Percentiles rank a stretch among this genome's conserved stretches.
Conservation (phyloP, 345 rosid genomes). For the Xanthoceras sorbifolium region DNA sequence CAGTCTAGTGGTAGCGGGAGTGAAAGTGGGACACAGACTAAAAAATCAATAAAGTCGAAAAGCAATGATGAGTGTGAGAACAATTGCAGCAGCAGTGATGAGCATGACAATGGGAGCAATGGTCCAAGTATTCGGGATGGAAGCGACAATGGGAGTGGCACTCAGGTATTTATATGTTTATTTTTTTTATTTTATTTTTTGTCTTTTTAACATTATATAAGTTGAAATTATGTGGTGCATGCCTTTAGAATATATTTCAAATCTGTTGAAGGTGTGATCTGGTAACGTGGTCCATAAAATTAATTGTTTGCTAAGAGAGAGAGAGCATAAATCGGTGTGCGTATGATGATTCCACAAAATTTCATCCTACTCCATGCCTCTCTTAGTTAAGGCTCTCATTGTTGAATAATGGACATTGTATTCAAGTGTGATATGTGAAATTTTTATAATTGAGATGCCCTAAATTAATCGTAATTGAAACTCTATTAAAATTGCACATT, state of each 20-base stretch:
- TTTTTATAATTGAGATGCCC: background rate
- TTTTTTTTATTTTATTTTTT: background rate
- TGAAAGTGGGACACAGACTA: slow-evolving; percentile 66
- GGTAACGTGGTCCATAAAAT: background rate
- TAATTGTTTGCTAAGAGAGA: background rate
- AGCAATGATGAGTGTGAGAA: slow-evolving; percentile 48
- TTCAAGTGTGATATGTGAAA: background rate
- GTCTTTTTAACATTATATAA: background rate
- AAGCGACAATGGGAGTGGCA: slow-evolving; percentile 77
- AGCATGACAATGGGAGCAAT: slow-evolving; percentile 49
- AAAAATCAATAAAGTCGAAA: slow-evolving; percentile 45
- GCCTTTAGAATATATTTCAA: background rate
- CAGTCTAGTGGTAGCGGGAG: slow-evolving; percentile 80
- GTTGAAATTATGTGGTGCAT: background rate
- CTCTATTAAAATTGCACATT: background rate
- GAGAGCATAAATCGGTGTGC: background rate
- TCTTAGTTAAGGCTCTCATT: background rate
- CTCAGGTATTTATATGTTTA: slow-evolving; percentile 53
- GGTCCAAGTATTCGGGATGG: slow-evolving; percentile 45
- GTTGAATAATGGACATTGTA: background rate
- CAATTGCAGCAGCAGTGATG: slow-evolving; percentile 45
- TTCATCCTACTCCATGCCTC: background rate
- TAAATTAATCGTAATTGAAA: background rate
- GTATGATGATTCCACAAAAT: background rate
- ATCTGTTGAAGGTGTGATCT: background rate